Evolutionary conservation across 2,329 filamentous ascomycete genomes (phyloP).

Genomic region (Penicillium crustosum): DNA sequence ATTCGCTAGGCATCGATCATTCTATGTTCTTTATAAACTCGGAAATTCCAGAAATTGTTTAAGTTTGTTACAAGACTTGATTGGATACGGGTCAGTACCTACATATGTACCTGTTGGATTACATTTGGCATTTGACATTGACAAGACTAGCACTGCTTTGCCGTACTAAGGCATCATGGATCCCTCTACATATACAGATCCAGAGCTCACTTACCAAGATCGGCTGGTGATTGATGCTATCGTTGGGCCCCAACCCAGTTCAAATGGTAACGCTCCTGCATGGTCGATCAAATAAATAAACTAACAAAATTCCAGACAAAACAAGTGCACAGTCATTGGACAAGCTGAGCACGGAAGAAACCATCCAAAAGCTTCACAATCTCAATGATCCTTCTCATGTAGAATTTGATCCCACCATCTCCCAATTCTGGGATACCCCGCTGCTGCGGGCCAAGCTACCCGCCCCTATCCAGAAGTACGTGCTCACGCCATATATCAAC

Average conservation of each 20-base stretch:
- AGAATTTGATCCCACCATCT: constrained; percentile 58
- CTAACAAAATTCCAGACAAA: constrained; percentile 10
- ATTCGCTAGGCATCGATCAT: background rate
- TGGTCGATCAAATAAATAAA: background rate
- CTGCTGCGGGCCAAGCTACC: constrained; percentile 42
- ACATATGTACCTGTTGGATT: background rate
- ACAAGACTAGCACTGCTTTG: background rate
- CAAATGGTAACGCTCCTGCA: constrained; percentile 10
- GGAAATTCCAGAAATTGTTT: background rate
- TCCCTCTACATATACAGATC: constrained; percentile 32
- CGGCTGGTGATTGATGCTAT: constrained; percentile 41
- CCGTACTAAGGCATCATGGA: constrained; percentile 23
- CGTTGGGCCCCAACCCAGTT: constrained; percentile 30
- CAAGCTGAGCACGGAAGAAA: constrained; percentile 22
- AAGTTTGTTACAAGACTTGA: background rate
- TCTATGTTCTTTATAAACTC: background rate
- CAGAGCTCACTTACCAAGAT: constrained; percentile 41
- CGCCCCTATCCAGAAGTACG: constrained; percentile 45
- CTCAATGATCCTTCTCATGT: constrained; percentile 51
- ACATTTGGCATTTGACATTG: background rate
- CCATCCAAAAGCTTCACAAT: constrained; percentile 48
- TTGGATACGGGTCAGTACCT: constrained; percentile 1
- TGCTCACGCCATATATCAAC: constrained; percentile 61
- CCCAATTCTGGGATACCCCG: constrained; percentile 53
- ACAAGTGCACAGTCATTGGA: constrained; percentile 12